Evolutionary conservation across 2,329 filamentous ascomycete genomes (phyloP), one percentile per base, ranked within the genome.

Genomic region (Pseudogymnoascus verrucosus): DNA sequence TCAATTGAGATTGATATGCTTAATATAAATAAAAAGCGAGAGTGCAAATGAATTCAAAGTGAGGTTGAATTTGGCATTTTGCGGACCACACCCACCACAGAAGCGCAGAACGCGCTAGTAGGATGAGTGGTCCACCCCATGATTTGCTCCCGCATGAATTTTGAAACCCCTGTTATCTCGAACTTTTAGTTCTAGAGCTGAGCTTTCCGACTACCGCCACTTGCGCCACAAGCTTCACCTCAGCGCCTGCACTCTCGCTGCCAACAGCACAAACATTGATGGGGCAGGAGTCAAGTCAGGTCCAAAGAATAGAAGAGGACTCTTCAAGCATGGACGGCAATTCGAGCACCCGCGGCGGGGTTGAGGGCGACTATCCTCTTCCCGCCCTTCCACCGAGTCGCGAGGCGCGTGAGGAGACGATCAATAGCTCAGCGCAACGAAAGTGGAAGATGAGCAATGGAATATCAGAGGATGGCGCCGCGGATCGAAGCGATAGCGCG

Each of bases 271-370:
- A 57, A 4, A 34, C 28, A 34, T 57, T 34, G 10, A 57, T 57
- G 51, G 51, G 51, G 51, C 51, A 57, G 51, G 51, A 57, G 51
- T 57, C 51, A 57, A 57, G 51, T 10, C 51, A 57, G 51, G 51
- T 57, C 51, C 51, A 57, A 34, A 11, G 34, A 57, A 34, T 57
- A 6, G 51, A 57, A 34, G 51, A 57, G 28, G 51, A 57, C 51
- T 11, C 28, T 16, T 57, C 28, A 34, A 57, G 16, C 51, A 57
- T 57, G 51, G 51, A 57, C 51, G 51, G 11, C 51, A 34, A 57
- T 57, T 57, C 51, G n/a, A 57, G 51, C 28, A 57, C 28, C 7
- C 51, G 51, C 10, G 28, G 51, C n/a, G 51, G 51, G n/a, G 28
- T 21, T 11, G 51, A 34, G 51, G 51, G 51, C 1, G 51, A 57